Conservation (phyloP, 176 grass and related monocot genomes). For the Aegilops longissima region DNA sequence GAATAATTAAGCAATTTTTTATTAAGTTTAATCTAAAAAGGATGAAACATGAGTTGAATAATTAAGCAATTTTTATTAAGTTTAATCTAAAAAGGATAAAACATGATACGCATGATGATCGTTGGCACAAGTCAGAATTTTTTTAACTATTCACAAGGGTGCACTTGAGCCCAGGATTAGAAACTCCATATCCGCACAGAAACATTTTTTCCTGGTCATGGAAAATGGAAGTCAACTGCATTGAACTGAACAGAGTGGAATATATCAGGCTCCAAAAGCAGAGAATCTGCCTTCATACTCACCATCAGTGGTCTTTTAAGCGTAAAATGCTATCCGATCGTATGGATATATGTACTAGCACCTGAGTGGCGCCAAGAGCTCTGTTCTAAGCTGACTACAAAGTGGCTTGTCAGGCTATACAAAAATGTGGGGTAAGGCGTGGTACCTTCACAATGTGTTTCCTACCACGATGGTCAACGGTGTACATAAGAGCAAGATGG, state of each 20-base stretch:
- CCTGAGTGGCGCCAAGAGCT: background rate
- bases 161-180: too few relatives aligned
- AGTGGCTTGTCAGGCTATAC: conserved; percentile 41
- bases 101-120: too few relatives aligned
- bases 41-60: too few relatives aligned
- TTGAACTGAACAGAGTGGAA: background rate
- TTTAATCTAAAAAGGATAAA: too few relatives aligned
- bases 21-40: too few relatives aligned
- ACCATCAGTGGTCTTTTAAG: conserved; percentile 17
- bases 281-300: background rate
- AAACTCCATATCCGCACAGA: too few relatives aligned
- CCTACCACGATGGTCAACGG: conserved; percentile 41
- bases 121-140: too few relatives aligned
- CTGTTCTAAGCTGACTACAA: conserved; percentile 37
- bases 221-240: background rate
- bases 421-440: conserved; percentile 37
- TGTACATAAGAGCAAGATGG: conserved; percentile 69
- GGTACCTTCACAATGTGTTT: conserved; percentile 11
- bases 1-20: too few relatives aligned
- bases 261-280: background rate
- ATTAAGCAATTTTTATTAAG: too few relatives aligned
- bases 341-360: conserved; percentile 39
- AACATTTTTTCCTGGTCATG: background rate
- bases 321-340: conserved; percentile 27
- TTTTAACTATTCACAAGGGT: too few relatives aligned